phyloP scores from a whole-genome alignment of 306 rosid genomes.

The Dryas octopetala region DNA sequence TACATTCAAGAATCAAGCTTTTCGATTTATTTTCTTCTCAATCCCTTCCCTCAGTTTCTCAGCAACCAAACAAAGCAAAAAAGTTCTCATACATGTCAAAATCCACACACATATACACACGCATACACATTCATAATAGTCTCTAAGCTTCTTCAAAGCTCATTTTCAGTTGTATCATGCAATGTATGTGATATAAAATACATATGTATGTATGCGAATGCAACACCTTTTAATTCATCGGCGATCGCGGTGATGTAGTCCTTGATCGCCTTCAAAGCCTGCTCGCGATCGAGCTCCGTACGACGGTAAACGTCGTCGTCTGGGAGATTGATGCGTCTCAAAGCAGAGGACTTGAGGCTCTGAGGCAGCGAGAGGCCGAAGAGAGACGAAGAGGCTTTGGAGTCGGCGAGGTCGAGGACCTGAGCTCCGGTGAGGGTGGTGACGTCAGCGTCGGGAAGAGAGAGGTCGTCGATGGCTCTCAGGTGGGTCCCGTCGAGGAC shows the following conservation, averaged over 20 bases:
- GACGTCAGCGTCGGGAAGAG: conserved; percentile 32
- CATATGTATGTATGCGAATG: conserved; percentile 3
- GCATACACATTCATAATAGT: background rate
- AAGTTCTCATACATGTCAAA: background rate
- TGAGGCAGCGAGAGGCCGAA: conserved; percentile 63
- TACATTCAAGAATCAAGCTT: background rate
- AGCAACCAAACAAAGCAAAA: conserved; percentile 11
- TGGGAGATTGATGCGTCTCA: conserved; percentile 40
- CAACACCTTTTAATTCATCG: conserved; percentile 63
- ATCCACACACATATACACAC: background rate
- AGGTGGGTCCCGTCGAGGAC: conserved; percentile 72
- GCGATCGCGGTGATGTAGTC: conserved; percentile 78
- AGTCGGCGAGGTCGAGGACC: conserved; percentile 61
- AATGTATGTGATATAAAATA: background rate
- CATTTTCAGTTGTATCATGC: background rate
- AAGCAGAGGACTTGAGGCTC: conserved; percentile 53
- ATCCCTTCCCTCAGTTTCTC: background rate
- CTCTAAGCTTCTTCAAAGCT: background rate
- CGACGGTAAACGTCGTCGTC: conserved; percentile 35
- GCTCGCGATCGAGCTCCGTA: conserved; percentile 31
- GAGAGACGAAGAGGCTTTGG: conserved; percentile 51
- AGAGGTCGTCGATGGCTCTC: conserved; percentile 46
- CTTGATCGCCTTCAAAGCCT: conserved; percentile 46
- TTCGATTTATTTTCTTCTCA: background rate
- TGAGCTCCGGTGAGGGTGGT: conserved; percentile 51